Conservation (phyloP, 768 basidiomycete genomes). For the Lanmaoa pseudosensibilis region DNA sequence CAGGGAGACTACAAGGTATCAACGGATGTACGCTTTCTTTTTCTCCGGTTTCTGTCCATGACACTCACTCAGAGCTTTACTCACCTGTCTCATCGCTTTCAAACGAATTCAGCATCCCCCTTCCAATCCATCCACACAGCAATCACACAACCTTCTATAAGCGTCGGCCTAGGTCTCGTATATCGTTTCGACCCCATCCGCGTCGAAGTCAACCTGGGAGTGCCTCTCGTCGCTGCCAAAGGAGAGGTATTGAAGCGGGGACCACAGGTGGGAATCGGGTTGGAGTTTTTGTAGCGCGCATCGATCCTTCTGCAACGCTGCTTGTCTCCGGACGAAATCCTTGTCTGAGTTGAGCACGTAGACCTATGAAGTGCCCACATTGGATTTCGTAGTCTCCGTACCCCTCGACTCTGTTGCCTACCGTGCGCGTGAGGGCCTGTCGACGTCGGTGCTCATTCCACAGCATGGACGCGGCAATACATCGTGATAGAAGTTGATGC, state of each 20-base stretch:
- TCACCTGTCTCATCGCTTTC: neutral
- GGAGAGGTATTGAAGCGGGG: slow-evolving; percentile 70
- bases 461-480: neutral
- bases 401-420: too few relatives aligned
- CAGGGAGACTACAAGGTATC: slow-evolving; percentile 67
- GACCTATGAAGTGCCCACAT: neutral
- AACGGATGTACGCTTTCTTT: slow-evolving; percentile 48
- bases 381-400: neutral
- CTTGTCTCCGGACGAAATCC: neutral
- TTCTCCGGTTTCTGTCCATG: neutral
- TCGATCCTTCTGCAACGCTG: slow-evolving; percentile 7
- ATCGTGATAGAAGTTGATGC: too few relatives aligned
- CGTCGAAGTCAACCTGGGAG: slow-evolving; percentile 86
- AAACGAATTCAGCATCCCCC: slow-evolving; percentile 6
- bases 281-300: slow-evolving; percentile 63
- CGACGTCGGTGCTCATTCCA: neutral
- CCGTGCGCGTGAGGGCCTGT: too few relatives aligned
- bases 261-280: slow-evolving; percentile 76
- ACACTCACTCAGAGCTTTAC: neutral
- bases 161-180: slow-evolving; percentile 79
- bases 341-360: neutral
- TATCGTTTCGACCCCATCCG: slow-evolving; percentile 82
- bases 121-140: slow-evolving; percentile 13
- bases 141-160: slow-evolving; percentile 56
- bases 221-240: slow-evolving; percentile 70